Evolutionary conservation across 345 rosid genomes (phyloP).

Genomic region (Punica granatum): DNA sequence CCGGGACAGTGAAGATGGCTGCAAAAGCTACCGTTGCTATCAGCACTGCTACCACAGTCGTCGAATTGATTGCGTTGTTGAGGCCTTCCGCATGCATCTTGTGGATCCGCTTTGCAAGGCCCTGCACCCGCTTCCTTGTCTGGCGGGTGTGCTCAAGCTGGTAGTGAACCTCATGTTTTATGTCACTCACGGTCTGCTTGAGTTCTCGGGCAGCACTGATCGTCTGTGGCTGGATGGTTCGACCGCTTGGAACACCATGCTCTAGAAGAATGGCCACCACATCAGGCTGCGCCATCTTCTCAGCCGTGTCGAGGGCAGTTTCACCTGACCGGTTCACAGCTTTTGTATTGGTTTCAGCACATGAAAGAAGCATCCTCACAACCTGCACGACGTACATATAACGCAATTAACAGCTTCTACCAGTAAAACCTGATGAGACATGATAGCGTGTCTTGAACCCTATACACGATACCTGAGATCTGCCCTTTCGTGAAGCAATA

Average conservation of each 20-base stretch:
- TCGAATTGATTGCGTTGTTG: constrained; percentile 89
- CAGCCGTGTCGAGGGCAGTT: constrained; percentile 84
- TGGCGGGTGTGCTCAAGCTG: constrained; percentile 89
- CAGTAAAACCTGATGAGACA: background rate
- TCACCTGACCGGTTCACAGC: constrained; percentile 59
- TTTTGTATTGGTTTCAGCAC: constrained; percentile 36
- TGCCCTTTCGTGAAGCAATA: constrained; percentile 74
- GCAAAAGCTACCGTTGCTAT: constrained; percentile 95
- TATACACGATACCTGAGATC: constrained; percentile 45
- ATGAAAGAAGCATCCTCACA: constrained; percentile 49
- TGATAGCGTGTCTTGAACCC: background rate
- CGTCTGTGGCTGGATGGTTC: constrained; percentile 39
- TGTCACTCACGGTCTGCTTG: constrained; percentile 90
- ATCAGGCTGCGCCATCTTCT: constrained; percentile 54
- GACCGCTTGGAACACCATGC: constrained; percentile 66
- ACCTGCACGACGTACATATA: constrained; percentile 33
- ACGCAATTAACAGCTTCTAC: background rate
- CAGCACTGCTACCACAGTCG: constrained; percentile 89
- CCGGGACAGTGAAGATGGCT: constrained; percentile 88
- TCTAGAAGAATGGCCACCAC: constrained; percentile 44
- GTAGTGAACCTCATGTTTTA: constrained; percentile 86
- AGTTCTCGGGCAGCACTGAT: constrained; percentile 65
- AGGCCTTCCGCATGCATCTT: constrained; percentile 89
- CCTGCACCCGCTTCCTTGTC: constrained; percentile 77
- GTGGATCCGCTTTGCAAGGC: constrained; percentile 76